These are phyloP conservation scores for Penicillium cosmopolitanum DNA, from an alignment of 495 filamentous ascomycete genomes.

Conservation along the genomic window DNA sequence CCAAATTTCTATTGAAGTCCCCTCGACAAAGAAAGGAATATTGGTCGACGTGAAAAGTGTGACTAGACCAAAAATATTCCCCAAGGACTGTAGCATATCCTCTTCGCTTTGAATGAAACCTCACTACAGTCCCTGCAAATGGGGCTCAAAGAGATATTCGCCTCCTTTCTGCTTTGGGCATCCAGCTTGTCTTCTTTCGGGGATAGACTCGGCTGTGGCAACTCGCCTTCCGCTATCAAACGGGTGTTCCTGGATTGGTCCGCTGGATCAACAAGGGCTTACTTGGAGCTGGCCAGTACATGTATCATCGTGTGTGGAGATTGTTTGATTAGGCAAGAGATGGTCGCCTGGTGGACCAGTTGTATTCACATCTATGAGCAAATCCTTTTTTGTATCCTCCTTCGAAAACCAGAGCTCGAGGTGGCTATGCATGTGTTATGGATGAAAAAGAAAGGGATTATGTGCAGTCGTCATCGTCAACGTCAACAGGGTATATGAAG, in stretches of 20 bases:
- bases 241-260: background rate
- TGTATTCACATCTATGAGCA: slow-evolving; percentile 28
- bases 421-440: slow-evolving; percentile 31
- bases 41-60: background rate
- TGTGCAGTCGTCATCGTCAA: slow-evolving; percentile 35
- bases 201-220: background rate
- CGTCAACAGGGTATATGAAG: slow-evolving; percentile 33
- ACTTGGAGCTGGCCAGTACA: background rate
- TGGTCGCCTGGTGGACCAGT: slow-evolving; percentile 8
- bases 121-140: background rate
- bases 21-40: too few species aligned
- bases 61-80: background rate
- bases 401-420: slow-evolving; percentile 12
- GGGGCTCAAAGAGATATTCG: background rate
- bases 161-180: background rate
- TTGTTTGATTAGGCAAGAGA: slow-evolving; percentile 4
- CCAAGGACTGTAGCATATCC: background rate
- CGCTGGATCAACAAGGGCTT: background rate
- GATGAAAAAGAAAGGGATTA: slow-evolving; percentile 27
- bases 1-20: too few species aligned
- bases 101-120: background rate
- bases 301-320: background rate
- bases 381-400: slow-evolving; percentile 24
- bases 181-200: background rate
- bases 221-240: background rate